Percentiles rank a stretch among this genome's conserved stretches.
Conservation (phyloP, 345 rosid genomes). For the Bretschneidera sinensis region DNA sequence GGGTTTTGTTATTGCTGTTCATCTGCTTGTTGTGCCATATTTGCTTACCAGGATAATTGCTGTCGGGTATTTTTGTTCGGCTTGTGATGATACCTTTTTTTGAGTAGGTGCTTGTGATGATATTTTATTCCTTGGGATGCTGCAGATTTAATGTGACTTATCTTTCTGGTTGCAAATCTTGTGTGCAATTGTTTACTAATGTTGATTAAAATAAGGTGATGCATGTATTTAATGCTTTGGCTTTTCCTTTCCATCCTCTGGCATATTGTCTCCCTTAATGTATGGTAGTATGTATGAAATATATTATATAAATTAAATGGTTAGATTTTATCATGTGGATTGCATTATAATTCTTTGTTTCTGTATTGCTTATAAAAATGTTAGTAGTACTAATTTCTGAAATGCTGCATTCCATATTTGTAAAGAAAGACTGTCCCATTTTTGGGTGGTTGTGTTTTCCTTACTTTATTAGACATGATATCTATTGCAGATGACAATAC, state of each 20-base stretch:
- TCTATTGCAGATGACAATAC: background rate
- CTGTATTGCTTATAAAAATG: conserved; percentile 6
- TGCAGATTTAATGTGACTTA: conserved; percentile 11
- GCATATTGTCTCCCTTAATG: conserved; percentile 20
- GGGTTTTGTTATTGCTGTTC: conserved; percentile 6
- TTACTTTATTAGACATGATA: background rate
- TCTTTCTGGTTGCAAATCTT: conserved; percentile 18
- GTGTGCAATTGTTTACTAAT: conserved; percentile 20
- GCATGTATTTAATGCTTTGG: conserved; percentile 14
- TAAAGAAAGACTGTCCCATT: conserved; percentile 1
- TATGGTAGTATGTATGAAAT: conserved; percentile 7
- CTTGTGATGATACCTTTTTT: conserved; percentile 17
- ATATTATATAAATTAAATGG: background rate
- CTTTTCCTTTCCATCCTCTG: conserved; percentile 21
- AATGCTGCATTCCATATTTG: conserved; percentile 9
- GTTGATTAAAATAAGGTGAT: conserved; percentile 17
- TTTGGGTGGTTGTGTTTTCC: conserved; percentile 6
- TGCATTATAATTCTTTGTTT: conserved; percentile 12
- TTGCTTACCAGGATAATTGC: conserved; percentile 14
- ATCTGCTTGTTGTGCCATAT: background rate
- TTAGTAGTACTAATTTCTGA: conserved; percentile 4
- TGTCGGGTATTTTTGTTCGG: conserved; percentile 18
- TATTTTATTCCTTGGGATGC: conserved; percentile 19
- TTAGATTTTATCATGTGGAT: conserved; percentile 20
- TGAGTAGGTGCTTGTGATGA: conserved; percentile 18